Percentiles rank a stretch among this genome's conserved stretches.
These are phyloP conservation scores for Coemansia aciculifera DNA, from an alignment of 192 early-diverging fungal species.

Conservation along the genomic window DNA sequence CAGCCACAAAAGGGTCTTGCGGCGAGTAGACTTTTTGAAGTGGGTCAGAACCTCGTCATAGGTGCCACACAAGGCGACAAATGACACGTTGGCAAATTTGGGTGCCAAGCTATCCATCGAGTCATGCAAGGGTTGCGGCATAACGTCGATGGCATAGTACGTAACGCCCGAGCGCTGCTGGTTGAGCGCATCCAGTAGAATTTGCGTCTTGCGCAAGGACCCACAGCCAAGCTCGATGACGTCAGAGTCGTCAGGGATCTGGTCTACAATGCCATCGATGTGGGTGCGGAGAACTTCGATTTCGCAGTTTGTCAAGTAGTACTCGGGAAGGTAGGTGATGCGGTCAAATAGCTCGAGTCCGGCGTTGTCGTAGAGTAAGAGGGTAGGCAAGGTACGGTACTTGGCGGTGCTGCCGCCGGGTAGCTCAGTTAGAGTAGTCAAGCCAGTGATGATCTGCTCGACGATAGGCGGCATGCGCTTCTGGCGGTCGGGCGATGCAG, in stretches of 20 bases:
- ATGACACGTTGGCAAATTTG: constrained; percentile 64
- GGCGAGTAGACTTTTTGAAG: constrained; percentile 55
- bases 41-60: constrained; percentile 81
- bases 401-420: constrained; percentile 13
- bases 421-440: constrained; percentile 19
- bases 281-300: constrained; percentile 73
- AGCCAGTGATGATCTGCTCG: constrained; percentile 23
- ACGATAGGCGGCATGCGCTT: constrained; percentile 22
- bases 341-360: constrained; percentile 89
- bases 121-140: constrained; percentile 70
- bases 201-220: constrained; percentile 84
- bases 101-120: constrained; percentile 68
- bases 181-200: constrained; percentile 76
- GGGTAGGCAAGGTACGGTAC: constrained; percentile 62
- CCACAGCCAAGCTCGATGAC: constrained; percentile 90
- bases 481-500: constrained; percentile 8
- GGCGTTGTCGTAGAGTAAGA: constrained; percentile 80
- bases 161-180: constrained; percentile 61
- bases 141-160: constrained; percentile 91
- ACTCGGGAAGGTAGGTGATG: constrained; percentile 84
- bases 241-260: constrained; percentile 67
- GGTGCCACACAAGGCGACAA: constrained; percentile 81
- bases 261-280: constrained; percentile 61
- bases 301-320: constrained; percentile 87
- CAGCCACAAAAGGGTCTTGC: constrained; percentile 83